Evolutionary conservation across 805 yeast species (phyloP).

Genomic region (Yamadazyma endophytica): DNA sequence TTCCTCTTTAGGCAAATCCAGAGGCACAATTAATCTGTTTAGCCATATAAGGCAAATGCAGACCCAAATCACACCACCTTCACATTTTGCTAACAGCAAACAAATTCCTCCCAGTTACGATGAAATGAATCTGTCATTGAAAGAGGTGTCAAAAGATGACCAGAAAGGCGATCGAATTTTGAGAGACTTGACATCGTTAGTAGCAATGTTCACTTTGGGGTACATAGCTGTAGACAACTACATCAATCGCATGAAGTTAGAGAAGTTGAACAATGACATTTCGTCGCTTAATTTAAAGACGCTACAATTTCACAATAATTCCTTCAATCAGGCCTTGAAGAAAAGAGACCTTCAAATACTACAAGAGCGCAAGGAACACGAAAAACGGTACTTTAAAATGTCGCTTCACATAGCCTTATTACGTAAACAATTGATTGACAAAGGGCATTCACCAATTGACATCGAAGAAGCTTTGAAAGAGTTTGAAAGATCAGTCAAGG

Average conservation of each 20-base stretch:
- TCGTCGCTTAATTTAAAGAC: slow-evolving; percentile 34
- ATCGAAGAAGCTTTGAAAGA: slow-evolving; percentile 51
- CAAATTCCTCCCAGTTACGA: slow-evolving; percentile 16
- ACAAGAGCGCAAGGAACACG: slow-evolving; percentile 46
- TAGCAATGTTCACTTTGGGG: slow-evolving; percentile 41
- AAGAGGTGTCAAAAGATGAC: neutral
- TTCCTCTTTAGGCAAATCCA: too few relatives aligned
- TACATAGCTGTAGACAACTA: slow-evolving; percentile 54
- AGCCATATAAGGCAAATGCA: too few relatives aligned
- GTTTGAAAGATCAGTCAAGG: slow-evolving; percentile 55
- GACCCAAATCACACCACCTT: slow-evolving; percentile 16
- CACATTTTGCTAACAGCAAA: slow-evolving; percentile 18
- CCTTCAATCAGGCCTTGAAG: slow-evolving; percentile 47
- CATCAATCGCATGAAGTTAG: slow-evolving; percentile 34
- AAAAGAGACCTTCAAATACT: slow-evolving; percentile 49
- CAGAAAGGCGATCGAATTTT: slow-evolving; percentile 11
- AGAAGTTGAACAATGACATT: slow-evolving; percentile 28
- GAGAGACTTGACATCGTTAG: slow-evolving; percentile 37
- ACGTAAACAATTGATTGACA: slow-evolving; percentile 55
- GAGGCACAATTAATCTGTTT: too few relatives aligned
- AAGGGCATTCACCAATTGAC: slow-evolving; percentile 53
- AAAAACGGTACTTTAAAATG: slow-evolving; percentile 54
- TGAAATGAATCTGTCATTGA: slow-evolving; percentile 3
- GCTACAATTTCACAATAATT: slow-evolving; percentile 42
- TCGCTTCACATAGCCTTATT: slow-evolving; percentile 63